These are phyloP conservation scores for Cladosporium sp. DNA, from an alignment of 2,329 filamentous ascomycete species.

Conservation along the genomic window DNA sequence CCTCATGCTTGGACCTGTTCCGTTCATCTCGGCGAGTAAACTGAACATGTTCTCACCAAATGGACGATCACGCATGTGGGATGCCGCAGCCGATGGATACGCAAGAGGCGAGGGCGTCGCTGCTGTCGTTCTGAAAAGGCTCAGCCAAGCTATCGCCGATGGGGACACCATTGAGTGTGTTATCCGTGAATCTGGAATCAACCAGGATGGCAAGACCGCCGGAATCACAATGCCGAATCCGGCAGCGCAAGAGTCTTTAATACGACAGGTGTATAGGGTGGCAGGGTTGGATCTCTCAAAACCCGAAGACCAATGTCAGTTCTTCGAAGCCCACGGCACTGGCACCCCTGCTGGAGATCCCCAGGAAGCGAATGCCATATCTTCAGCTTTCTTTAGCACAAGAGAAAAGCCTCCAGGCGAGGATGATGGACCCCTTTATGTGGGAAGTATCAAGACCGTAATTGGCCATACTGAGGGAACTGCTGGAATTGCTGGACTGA, in stretches of 20 bases:
- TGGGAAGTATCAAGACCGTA: constrained; percentile 33
- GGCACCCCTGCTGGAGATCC: constrained; percentile 34
- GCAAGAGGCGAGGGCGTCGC: constrained; percentile 56
- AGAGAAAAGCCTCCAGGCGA: constrained; percentile 12
- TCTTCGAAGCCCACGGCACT: constrained; percentile 32
- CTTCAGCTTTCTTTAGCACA: background rate
- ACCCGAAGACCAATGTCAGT: constrained; percentile 5
- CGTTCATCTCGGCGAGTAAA: constrained; percentile 28
- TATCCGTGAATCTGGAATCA: constrained; percentile 36
- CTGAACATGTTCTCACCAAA: constrained; percentile 35
- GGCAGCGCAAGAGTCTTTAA: constrained; percentile 39
- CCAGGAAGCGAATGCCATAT: constrained; percentile 30
- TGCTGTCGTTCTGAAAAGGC: constrained; percentile 44
- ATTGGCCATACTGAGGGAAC: constrained; percentile 25
- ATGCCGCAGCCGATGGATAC: constrained; percentile 48
- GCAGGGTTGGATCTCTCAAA: constrained; percentile 35
- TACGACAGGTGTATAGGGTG: constrained; percentile 38
- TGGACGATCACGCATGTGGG: constrained; percentile 27
- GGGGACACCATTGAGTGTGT: constrained; percentile 32
- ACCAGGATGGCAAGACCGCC: constrained; percentile 40
- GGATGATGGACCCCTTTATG: constrained; percentile 19
- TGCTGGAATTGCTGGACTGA: constrained; percentile 21
- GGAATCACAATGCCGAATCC: constrained; percentile 44
- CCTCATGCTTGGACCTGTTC: constrained; percentile 28
- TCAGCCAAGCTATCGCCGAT: constrained; percentile 15